Conservation (phyloP, 345 rosid genomes). For the Barbarea vulgaris region DNA sequence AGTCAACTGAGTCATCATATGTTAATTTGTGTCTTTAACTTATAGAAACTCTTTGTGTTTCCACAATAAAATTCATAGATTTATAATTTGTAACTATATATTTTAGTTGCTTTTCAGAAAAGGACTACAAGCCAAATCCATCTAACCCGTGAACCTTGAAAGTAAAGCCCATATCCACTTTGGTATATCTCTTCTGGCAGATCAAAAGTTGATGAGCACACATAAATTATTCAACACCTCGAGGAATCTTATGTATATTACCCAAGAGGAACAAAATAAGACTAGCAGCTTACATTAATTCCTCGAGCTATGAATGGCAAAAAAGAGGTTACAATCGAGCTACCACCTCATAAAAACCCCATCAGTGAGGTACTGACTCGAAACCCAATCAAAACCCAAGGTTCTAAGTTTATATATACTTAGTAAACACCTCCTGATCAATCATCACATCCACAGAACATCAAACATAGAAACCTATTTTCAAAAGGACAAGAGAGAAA, state of each 20-base stretch:
- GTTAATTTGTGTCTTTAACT: too few relatives aligned
- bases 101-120: too few relatives aligned
- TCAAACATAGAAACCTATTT: background rate
- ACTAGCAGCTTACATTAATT: background rate
- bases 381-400: background rate
- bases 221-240: too few relatives aligned
- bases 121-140: too few relatives aligned
- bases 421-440: background rate
- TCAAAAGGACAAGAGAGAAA: background rate
- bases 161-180: too few relatives aligned
- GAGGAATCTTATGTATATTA: background rate
- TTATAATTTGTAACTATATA: too few relatives aligned
- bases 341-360: slow-evolving; percentile 1
- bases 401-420: background rate
- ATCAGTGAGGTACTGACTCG: background rate
- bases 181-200: too few relatives aligned
- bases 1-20: too few relatives aligned
- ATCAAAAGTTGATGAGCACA: too few relatives aligned
- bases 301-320: background rate
- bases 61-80: too few relatives aligned
- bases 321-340: background rate
- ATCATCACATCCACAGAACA: background rate
- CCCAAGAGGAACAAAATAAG: background rate
- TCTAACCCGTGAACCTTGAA: too few relatives aligned
- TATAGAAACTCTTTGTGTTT: too few relatives aligned